Conservation (phyloP, 345 rosid species). For the Clausena lansium region DNA sequence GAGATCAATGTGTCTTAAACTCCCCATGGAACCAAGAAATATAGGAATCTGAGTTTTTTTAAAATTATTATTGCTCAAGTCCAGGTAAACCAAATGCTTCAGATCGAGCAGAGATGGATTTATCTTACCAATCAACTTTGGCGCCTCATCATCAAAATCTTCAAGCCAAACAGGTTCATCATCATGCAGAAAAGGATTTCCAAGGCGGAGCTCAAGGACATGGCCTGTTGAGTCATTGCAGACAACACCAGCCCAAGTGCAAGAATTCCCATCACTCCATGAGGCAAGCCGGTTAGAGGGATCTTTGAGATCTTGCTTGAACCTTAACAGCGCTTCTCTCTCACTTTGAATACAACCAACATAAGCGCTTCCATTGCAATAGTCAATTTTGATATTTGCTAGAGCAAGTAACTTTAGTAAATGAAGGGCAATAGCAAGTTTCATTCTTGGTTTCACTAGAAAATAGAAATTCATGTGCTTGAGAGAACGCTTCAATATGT, state of each 20-base stretch:
- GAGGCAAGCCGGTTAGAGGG: background rate
- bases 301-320: background rate
- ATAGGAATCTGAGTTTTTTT: background rate
- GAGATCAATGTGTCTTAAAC: background rate
- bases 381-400: background rate
- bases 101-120: background rate
- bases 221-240: conserved; percentile 24
- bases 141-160: too few species aligned
- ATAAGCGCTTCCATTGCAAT: background rate
- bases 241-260: conserved; percentile 30
- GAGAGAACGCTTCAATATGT: too few species aligned
- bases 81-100: conserved; percentile 3
- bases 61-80: conserved; percentile 8
- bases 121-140: background rate
- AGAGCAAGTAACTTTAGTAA: too few species aligned
- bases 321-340: background rate
- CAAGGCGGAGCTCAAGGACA: conserved; percentile 20
- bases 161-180: too few species aligned
- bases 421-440: too few species aligned
- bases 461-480: too few species aligned
- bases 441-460: too few species aligned
- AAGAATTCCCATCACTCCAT: conserved; percentile 20
- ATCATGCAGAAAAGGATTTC: background rate
- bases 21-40: background rate
- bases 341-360: background rate